Evolutionary conservation across 176 grass and related monocot species (phyloP), one percentile per base, ranked within the genome.

Genomic region (Oryza australiensis): DNA sequence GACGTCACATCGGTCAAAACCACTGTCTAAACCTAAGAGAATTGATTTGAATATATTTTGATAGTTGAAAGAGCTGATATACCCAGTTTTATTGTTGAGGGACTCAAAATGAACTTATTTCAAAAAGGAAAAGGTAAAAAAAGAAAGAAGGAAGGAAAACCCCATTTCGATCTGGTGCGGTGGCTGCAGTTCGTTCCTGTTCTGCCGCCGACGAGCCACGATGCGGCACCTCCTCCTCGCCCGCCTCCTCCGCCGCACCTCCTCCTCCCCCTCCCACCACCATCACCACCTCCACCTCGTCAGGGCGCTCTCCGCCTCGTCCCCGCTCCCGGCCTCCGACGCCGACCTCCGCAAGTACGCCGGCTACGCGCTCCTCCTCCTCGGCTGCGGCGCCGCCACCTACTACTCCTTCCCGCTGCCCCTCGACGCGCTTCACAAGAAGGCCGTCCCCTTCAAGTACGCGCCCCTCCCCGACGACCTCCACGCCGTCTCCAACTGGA

Each of bases 401-500:
- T 98, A 95, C 87, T 95, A 91, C 89, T 93, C 90, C 48, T 93
- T 98, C 70, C 93, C 93, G 1, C 65, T 93, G 6, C 74, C 90
- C 4, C 11, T 75, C 30, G 92, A 93, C 27, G 90, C 76, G 23
- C 91, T 92, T 80, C 93, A 98, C 66, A 98, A 91, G 89, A 95
- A 91, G 72, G 96, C 92, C 22, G 76, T 91, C 55, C 83, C 92
- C 32, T 93, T 91, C 77, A 90, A 83, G 59, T 95, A 98, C 92
- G 87, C 82, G 59, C 89, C 93, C 24, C 91, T 95, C 57, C 85
- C 92, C 3, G 90, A 97, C 23, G 94, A 97, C 79, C 89, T 97
- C 66, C 90, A 92, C 89, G 62, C 88, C 28, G 94, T 97, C 65
- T 92, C 88, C 84, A 97, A 97, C 74, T 94, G 90, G 94, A 97